Evolutionary conservation across 805 yeast species (phyloP).

Genomic region (Millerago galiae): DNA sequence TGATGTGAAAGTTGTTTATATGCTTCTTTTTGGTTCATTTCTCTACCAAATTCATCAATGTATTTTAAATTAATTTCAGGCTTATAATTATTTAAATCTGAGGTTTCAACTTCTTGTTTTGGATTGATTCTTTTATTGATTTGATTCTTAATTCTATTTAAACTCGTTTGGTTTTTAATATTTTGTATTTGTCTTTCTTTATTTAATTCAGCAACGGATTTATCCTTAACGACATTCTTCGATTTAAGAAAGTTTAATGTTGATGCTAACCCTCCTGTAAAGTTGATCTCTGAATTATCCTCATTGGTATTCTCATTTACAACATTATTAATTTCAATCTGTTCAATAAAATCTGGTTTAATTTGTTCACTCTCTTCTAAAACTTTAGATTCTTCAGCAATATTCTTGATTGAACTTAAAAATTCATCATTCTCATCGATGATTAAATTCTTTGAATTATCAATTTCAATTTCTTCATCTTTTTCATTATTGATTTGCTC

Average conservation of each 20-base stretch:
- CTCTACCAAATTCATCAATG: slow-evolving; percentile 46
- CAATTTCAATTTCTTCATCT: slow-evolving; percentile 13
- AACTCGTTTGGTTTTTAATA: slow-evolving; percentile 12
- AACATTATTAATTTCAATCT: not conserved
- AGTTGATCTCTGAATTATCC: slow-evolving; percentile 4
- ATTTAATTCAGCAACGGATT: slow-evolving; percentile 7
- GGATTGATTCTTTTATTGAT: slow-evolving; percentile 11
- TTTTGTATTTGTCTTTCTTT: slow-evolving; percentile 9
- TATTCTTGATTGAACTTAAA: slow-evolving; percentile 21
- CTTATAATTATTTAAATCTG: slow-evolving; percentile 28
- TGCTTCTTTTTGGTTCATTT: slow-evolving; percentile 46
- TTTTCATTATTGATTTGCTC: slow-evolving; percentile 16
- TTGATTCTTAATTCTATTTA: slow-evolving; percentile 11
- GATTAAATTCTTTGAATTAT: slow-evolving; percentile 14
- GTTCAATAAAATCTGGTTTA: not conserved
- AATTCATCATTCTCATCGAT: slow-evolving; percentile 34
- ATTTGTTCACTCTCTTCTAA: not conserved
- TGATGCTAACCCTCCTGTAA: slow-evolving; percentile 20
- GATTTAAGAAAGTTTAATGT: slow-evolving; percentile 18
- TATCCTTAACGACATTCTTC: slow-evolving; percentile 12
- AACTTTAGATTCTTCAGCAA: not conserved
- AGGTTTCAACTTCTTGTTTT: slow-evolving; percentile 11
- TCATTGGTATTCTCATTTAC: not conserved
- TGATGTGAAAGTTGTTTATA: slow-evolving; percentile 54
- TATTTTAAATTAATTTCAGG: slow-evolving; percentile 46